Evolutionary conservation across 75 land plant genomes (phyloP).

Genomic region (Larix kaempferi): DNA sequence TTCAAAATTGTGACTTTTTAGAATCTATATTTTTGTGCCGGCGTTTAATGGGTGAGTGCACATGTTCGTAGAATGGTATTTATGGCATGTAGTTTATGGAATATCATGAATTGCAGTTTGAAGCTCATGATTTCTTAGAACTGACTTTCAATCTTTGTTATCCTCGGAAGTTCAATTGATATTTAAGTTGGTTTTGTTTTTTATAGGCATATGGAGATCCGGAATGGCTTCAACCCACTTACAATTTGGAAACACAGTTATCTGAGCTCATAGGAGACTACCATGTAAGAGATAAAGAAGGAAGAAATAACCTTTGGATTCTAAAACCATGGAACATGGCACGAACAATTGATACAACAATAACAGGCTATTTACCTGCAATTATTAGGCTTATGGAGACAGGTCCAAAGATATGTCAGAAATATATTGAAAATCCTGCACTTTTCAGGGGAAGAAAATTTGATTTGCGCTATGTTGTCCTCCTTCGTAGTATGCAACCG

Average conservation of each 20-base stretch:
- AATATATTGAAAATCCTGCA: constrained; percentile 93
- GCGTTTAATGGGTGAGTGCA: neutral
- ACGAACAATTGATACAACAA: constrained; percentile 93
- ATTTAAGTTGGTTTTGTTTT: neutral
- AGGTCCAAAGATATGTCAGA: constrained; percentile 98
- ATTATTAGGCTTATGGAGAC: constrained; percentile 90
- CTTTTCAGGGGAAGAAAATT: constrained; percentile 82
- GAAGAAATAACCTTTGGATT: constrained; percentile 86
- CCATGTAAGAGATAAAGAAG: constrained; percentile 54
- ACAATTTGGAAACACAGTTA: constrained; percentile 80
- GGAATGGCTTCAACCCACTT: constrained; percentile 91
- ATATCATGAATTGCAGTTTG: constrained; percentile 3
- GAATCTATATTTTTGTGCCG: neutral
- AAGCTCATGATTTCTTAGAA: neutral
- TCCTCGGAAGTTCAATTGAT: neutral
- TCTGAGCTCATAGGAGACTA: constrained; percentile 90
- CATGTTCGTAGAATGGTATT: neutral
- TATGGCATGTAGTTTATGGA: neutral
- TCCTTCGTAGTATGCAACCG: constrained; percentile 87
- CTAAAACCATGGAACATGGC: constrained; percentile 99
- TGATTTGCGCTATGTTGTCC: constrained; percentile 90
- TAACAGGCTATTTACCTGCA: constrained; percentile 73
- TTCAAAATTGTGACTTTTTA: neutral
- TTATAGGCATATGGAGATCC: constrained; percentile 80
- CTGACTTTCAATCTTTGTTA: neutral